These are phyloP conservation scores for Ceratobasidium theobromae DNA, from an alignment of 1,284 basidiomycete species.

Conservation along the genomic window DNA sequence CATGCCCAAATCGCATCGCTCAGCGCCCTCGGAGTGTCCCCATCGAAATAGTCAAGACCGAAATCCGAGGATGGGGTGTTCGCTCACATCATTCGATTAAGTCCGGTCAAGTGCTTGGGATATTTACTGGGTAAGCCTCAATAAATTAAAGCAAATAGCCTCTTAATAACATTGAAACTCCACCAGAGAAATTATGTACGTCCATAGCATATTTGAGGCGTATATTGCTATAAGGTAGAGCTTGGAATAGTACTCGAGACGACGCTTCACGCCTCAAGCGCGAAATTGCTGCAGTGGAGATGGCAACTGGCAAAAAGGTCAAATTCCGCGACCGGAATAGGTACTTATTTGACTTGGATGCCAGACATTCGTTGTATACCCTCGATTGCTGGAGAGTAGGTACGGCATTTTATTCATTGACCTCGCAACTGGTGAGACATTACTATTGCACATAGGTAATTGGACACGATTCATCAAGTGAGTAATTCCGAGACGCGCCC, in stretches of 20 bases:
- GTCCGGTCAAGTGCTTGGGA: constrained; percentile 31
- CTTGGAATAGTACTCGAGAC: constrained; percentile 1
- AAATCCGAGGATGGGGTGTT: constrained; percentile 32
- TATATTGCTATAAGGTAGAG: neutral
- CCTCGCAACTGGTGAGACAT: too few species aligned
- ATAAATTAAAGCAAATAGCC: neutral
- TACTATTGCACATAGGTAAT: constrained; percentile 19
- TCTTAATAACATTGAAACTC: neutral
- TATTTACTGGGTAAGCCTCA: constrained; percentile 29
- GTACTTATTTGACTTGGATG: constrained; percentile 34
- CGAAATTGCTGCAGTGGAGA: neutral
- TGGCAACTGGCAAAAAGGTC: neutral
- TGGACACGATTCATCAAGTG: constrained; percentile 35
- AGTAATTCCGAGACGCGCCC: neutral
- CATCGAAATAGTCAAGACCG: constrained; percentile 31
- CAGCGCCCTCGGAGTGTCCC: constrained; percentile 31
- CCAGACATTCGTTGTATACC: constrained; percentile 20
- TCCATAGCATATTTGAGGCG: neutral
- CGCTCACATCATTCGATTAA: constrained; percentile 1
- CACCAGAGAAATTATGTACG: constrained; percentile 27
- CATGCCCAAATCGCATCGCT: constrained; percentile 30
- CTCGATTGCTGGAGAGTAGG: constrained; percentile 23
- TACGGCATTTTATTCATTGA: too few species aligned
- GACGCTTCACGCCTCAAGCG: neutral
- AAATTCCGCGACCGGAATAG: constrained; percentile 24